Evolutionary conservation across 805 yeast genomes (phyloP), one percentile per base, ranked within the genome.

Genomic region (Cyberlindnera maritima): DNA sequence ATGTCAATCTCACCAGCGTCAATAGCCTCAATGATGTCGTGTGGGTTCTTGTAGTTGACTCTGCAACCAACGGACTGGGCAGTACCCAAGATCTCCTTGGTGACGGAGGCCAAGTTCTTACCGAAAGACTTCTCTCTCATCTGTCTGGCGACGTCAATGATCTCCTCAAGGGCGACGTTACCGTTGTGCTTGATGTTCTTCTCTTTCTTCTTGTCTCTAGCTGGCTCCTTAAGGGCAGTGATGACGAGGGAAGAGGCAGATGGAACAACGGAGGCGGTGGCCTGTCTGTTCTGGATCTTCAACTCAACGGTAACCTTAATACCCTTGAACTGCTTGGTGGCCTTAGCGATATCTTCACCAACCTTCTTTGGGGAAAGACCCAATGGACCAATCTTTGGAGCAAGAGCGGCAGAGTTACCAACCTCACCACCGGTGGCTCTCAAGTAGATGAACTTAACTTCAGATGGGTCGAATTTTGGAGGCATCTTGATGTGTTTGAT

Each of bases 341-440:
- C 99, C 86, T 94, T 94, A 75, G 99, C 99, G 69, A 94, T 94
- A 75, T 94, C 99, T 80, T 94, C 99, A 91, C 99, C 99, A 72
- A 94, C 97, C 86, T 94, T 92, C 96, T 92, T 94, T 81, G 99
- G 97, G 58, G 97, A 90, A 68, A 94, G 82, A 90, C 99, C 99
- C 74, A 94, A 88, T 67, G 99, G 99, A 88, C 99, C 99, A 72
- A 94, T 94, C 92, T 94, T 94, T 75, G 99, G 99, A 67, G 99
- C 99, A 70, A 94, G 87, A 63, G 99, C 97, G 63, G 99, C 88
- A 58, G 98, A 90, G 70, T 97, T 96, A 81, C 98, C 99, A 69
- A 94, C 95, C 83, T 94, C 99, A 84, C 99, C 99, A 88, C 99
- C 99, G 66, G 90, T 95, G 78, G 99, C 97, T 87, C 99, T 89